A percentile compares a stretch with the other conserved stretches of the same genome.
These are phyloP conservation scores for Trichoderma harzianum DNA, from an alignment of 2,329 filamentous ascomycete species.

Conservation along the genomic window DNA sequence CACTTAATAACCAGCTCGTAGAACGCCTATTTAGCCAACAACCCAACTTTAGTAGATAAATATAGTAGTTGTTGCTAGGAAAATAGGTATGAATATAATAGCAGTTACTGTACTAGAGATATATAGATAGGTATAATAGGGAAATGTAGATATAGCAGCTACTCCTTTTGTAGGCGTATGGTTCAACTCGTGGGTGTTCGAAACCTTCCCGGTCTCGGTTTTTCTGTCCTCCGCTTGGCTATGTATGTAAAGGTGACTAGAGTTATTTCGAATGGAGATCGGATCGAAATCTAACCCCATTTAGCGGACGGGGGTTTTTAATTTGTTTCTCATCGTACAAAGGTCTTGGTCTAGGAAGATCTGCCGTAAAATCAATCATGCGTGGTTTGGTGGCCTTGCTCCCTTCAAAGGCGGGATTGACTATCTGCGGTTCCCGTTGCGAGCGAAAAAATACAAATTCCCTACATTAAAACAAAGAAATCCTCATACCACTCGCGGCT, in stretches of 20 bases:
- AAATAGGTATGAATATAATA: no score
- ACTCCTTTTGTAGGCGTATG: no score
- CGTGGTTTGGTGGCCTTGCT: not conserved
- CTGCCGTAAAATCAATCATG: not conserved
- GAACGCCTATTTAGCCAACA: no score
- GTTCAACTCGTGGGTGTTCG: no score
- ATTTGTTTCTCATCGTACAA: not conserved
- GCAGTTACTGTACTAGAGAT: no score
- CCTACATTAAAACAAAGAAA: not conserved
- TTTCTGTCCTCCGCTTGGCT: no score
- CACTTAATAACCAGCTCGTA: no score
- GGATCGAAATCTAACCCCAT: not conserved
- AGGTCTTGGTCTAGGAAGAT: not conserved
- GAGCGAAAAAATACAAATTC: not conserved
- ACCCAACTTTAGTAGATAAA: no score
- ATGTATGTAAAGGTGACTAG: not conserved
- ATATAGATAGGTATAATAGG: no score
- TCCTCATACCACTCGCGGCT: constrained; percentile 5
- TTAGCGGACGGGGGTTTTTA: not conserved
- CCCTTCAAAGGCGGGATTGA: not conserved
- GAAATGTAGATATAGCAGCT: no score
- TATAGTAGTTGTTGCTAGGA: no score
- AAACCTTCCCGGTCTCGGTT: no score
- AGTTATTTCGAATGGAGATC: not conserved
- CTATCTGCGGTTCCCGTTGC: not conserved